A percentile compares a stretch with the other conserved stretches of the same genome.
Conservation (phyloP, 768 basidiomycete genomes). For the Rhodotorula paludigena region DNA sequence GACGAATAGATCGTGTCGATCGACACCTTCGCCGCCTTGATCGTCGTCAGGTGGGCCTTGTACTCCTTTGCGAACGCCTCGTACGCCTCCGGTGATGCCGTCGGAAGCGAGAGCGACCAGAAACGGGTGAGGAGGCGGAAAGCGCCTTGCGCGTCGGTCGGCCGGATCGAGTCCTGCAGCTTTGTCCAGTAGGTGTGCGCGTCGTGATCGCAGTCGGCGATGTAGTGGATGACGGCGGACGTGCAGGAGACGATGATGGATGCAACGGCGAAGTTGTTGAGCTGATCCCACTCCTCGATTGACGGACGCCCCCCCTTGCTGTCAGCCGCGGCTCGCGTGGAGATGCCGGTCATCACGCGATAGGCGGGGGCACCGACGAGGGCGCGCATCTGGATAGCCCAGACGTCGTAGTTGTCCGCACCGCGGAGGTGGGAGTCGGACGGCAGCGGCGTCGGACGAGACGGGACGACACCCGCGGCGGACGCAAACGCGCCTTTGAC, state of each 20-base stretch:
- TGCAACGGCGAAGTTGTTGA: conserved; percentile 3
- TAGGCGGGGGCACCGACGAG: neutral
- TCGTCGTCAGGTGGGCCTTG: neutral
- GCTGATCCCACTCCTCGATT: neutral
- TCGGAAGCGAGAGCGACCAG: neutral
- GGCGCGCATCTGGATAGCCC: neutral
- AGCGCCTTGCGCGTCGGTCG: neutral
- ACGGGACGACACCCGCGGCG: neutral
- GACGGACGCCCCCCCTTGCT: no score
- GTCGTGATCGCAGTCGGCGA: neutral
- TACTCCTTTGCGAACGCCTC: neutral
- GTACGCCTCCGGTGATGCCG: neutral
- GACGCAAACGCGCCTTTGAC: neutral
- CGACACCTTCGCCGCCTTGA: neutral
- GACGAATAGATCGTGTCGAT: neutral
- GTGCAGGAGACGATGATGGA: neutral
- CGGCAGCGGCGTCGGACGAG: neutral
- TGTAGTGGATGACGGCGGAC: neutral
- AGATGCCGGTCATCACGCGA: neutral
- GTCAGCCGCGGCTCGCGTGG: neutral
- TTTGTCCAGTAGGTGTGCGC: neutral
- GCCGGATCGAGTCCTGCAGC: neutral
- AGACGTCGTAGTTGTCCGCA: conserved; percentile 6
- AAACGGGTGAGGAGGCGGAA: conserved; percentile 5
- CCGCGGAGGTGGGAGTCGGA: neutral